Base-by-base conservation (phyloP, 352 stramenopile genomes). In the Globisporangium acanthophoron region DNA sequence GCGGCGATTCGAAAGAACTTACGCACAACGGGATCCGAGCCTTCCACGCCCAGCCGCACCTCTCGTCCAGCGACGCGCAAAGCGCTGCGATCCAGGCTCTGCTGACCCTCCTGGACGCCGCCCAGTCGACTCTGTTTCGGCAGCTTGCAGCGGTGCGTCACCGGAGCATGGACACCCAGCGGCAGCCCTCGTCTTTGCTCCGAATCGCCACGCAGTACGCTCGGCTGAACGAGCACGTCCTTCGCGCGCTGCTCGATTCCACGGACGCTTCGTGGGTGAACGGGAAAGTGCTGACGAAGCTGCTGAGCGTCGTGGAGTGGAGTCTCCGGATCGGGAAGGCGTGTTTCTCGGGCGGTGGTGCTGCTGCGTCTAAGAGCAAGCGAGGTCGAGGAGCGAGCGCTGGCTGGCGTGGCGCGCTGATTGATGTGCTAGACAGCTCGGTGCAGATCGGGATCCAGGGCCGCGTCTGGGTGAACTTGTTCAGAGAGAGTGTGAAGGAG, bases 251-350 rank as follows among this genome's bases (percentile, higher is more conserved):
- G 18, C 65, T 56, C 45, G 66, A 63, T n/a, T 59, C 64, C 44
- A 58, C 59, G 35, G 56, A 78, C 55, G 62, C 76, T 21, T 74
- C 60, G 31, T 86, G 71, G 64, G 59, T 69, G 4, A 67, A 47
- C 35, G 58, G 63, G 39, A 74, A 69, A 48, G 65, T 80, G 57
- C 35, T 81, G 52, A n/a, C 72, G 11, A 82, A 78, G 35, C 35
- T 77, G 20, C 55, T 86, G 29, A 72, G 71, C 39, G 70, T 73
- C n/a, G 73, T 81, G 33, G 76, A 86, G 49, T 41, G 71, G 33
- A 61, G 58, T 11, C 39, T 86, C 13, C 73, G 76, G 9, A 67
- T 86, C 48, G 76, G 69, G 18, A 81, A 74, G 59, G 64, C 60
- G 16, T 69, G 50, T n/a, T 33, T 55, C 4, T 11, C n/a, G n/a